Base-by-base conservation (phyloP, 164 flowering plant genomes). In the Hamamelis virginiana region DNA sequence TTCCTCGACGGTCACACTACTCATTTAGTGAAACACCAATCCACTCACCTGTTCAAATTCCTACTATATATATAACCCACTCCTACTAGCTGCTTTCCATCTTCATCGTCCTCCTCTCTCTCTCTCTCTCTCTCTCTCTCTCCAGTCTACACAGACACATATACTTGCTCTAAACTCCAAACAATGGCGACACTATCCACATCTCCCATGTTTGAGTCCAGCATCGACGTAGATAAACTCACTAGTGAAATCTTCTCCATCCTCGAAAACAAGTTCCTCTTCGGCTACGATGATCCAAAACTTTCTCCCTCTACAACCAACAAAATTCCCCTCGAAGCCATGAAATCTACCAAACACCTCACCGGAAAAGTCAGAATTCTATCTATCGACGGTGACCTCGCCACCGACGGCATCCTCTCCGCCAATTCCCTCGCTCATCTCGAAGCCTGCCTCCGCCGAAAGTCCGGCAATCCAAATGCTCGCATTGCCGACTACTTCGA, bases 401-500 rank as follows among this genome's bases (percentile, higher is more conserved):
- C 81, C 55, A 81, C 89, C 33, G 81, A 78, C 27, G 93, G 89
- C 8, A 60, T 85, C 43, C 80, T 88, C 25, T 84, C 93, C 14
- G 91, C 76, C 0, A 78, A 77, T 51, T 78, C 93, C 23, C 82
- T 88, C 25, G 74, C 75, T 10, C 79, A 62, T 19, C 81, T 88
- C 52, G 88, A 88, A 65, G 33, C 72, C 51, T 65, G 23, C 23
- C 81, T 89, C 28, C 76, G 81, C 16, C 50, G 28, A 14, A 73
- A 72, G 62, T 77, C 88, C 26, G 78, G 74, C 58, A 69, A 85
- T 68, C 84, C 85, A 1, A 69, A 79, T 22, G 83, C 93, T 12
- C 47, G 75, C 44, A 76, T 89, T 21, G 74, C 93, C 9, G 87
- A 85, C 58, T 89, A 64, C 73, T 85, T 89, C 59, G 93, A 89